Conservation (phyloP, 441 rosid genomes). For the Flueggea neowawraea region DNA sequence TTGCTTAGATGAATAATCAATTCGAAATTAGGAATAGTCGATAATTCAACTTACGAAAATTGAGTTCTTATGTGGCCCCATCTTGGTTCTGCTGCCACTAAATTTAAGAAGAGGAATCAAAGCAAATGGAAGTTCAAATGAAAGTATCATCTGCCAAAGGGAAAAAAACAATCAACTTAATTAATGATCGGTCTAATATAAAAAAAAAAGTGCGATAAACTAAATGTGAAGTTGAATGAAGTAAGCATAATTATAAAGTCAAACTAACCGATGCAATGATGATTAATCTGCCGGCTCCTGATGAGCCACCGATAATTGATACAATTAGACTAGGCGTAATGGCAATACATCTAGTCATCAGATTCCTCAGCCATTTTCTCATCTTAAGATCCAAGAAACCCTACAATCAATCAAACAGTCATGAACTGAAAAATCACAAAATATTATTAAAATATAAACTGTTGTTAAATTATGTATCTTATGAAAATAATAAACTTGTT, state of each 20-base stretch:
- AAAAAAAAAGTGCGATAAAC: no score
- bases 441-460: no score
- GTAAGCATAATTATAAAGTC: no score
- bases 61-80: constrained; percentile 80
- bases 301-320: constrained; percentile 55
- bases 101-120: constrained; percentile 77
- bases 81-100: constrained; percentile 61
- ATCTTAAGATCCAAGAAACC: constrained; percentile 65
- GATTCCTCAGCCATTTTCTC: constrained; percentile 61
- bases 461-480: no score
- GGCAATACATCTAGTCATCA: constrained; percentile 62
- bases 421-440: not conserved
- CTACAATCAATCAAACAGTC: constrained; percentile 15
- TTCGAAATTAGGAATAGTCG: no score
- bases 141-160: constrained; percentile 59
- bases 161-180: no score
- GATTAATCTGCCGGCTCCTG: constrained; percentile 54
- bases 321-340: constrained; percentile 58
- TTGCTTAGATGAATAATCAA: not conserved
- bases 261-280: constrained; percentile 52
- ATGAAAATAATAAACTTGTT: no score
- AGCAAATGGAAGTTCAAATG: constrained; percentile 74
- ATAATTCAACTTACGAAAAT: constrained; percentile 26
- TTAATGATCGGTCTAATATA: no score
- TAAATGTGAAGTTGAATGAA: no score